These are phyloP conservation scores for Houttuynia cordata DNA, from an alignment of 164 flowering plant genomes.

Conservation along the genomic window DNA sequence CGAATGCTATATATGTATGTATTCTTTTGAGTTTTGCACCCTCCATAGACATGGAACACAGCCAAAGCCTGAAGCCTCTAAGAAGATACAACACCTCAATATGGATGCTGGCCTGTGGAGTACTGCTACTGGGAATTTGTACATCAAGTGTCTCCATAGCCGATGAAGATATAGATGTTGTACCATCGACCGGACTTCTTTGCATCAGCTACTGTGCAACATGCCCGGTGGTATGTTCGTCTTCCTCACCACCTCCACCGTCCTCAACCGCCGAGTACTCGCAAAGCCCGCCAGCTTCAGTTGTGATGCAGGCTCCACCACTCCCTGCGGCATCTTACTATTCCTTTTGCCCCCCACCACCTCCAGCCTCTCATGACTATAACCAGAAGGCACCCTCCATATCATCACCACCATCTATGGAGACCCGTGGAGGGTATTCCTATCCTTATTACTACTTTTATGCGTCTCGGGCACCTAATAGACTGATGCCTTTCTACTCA, in stretches of 20 bases:
- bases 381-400: slow-evolving; percentile 7
- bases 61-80: background rate
- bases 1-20: too few species aligned
- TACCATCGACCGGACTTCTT: slow-evolving; percentile 20
- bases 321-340: background rate
- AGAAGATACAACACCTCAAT: background rate
- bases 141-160: background rate
- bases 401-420: slow-evolving; percentile 3
- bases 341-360: too few species aligned
- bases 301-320: slow-evolving; percentile 5
- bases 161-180: background rate
- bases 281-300: too few species aligned
- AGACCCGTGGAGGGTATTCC: slow-evolving; percentile 8
- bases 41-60: background rate
- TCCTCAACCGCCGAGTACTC: background rate
- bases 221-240: slow-evolving; percentile 36
- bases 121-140: background rate
- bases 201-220: slow-evolving; percentile 47
- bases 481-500: background rate
- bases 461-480: slow-evolving; percentile 8
- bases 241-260: slow-evolving; percentile 18
- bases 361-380: background rate
- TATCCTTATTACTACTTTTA: slow-evolving; percentile 39
- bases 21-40: too few species aligned
- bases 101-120: background rate